These are phyloP conservation scores for Cryptococcus sp. DNA, from an alignment of 1,284 basidiomycete genomes.

Conservation along the genomic window DNA sequence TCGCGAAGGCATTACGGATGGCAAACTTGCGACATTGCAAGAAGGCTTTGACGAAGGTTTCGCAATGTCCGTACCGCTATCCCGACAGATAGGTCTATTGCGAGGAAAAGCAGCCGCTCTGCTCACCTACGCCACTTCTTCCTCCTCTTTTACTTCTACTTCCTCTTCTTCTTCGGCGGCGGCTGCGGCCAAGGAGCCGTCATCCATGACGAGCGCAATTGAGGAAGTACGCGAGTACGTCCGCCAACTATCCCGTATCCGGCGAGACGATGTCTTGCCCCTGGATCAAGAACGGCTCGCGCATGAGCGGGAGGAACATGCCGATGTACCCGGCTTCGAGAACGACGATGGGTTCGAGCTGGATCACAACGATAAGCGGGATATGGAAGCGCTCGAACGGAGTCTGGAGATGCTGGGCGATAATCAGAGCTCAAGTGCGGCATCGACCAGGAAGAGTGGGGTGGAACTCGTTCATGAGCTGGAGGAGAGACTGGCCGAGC, in stretches of 20 bases:
- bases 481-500: constrained; percentile 43
- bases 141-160: constrained; percentile 9
- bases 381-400: constrained; percentile 57
- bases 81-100: constrained; percentile 54
- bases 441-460: constrained; percentile 53
- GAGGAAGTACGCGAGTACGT: constrained; percentile 63
- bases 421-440: no score
- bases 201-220: constrained; percentile 66
- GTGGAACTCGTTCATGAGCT: constrained; percentile 55
- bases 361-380: constrained; percentile 59
- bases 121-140: constrained; percentile 24
- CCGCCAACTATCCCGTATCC: constrained; percentile 35
- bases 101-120: constrained; percentile 55
- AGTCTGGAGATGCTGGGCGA: constrained; percentile 37
- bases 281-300: constrained; percentile 44
- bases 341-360: constrained; percentile 63
- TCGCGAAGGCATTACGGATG: constrained; percentile 60
- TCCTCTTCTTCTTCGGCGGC: neutral
- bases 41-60: constrained; percentile 59
- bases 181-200: constrained; percentile 46
- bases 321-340: constrained; percentile 9
- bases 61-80: constrained; percentile 52
- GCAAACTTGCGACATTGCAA: constrained; percentile 58
- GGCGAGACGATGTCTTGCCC: constrained; percentile 43
- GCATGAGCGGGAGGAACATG: constrained; percentile 47